Evolutionary conservation across 805 yeast species (phyloP), one percentile per base, ranked within the genome.

Genomic region (Diddensiella caesifluorescens): DNA sequence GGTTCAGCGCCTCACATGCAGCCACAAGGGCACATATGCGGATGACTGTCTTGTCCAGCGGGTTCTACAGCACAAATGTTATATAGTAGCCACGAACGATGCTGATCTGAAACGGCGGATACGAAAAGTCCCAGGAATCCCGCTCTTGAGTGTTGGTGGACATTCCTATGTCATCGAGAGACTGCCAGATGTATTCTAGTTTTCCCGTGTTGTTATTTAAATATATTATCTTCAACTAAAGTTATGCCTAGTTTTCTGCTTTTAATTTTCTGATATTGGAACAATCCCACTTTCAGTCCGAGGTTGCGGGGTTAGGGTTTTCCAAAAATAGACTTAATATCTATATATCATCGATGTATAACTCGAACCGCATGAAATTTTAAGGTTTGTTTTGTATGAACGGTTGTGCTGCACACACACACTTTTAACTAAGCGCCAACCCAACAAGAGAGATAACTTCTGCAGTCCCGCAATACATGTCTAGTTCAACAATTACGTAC

Each of bases 81-180:
- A 79, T 57, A 89, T 92, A 42, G 97, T 92, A 27, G 98, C 98
- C 37, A 90, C 97, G 1, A 92, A 90, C 61, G 98, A 92, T 79
- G 97, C 95, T 10, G 97, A 90, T 55, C 69, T 92, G 60, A 92
- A 92, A 61, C 79, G 96, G 57, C 75, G 98, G 63, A 76, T 92
- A 23, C 77, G 98, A 67, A 92, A 92, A 63, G 87, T 92, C 21
- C 98, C 98, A 1, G 98, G 98, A 56, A 84, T 92, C 48, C 98
- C 98, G 9, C 70, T 92, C 26, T 79, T 92, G 94, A 86, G 95
- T 65, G 98, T 92, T 4, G 98, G 97, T 26, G 83, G 83, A 2
- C 95, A 87, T 61, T 70, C 88, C 1, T 92, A 90, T 60, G 95
- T 85, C 27, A 81, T 92, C 51, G 98, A 92, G 64, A 77, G 96